Evolutionary conservation across 1,284 basidiomycete genomes (phyloP), one percentile per base, ranked within the genome.

Genomic region (Vanrija sp.): DNA sequence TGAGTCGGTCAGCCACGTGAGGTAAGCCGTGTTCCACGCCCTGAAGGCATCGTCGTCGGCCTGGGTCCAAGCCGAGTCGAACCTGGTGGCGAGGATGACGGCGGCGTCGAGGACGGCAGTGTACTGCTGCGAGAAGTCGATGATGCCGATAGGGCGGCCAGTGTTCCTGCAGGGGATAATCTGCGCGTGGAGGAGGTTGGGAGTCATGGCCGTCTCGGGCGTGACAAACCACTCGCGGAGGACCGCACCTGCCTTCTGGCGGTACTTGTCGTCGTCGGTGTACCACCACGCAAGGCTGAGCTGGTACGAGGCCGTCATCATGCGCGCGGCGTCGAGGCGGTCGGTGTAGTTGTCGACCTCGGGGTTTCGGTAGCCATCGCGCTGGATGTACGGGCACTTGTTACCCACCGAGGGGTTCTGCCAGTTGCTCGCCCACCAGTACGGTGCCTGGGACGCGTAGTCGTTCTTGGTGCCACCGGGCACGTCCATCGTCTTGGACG

Each of bases 41-140:
- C 23, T 19, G 56, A 57, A 57, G 10, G 45, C 49, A 12, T 50
- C 40, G 6, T 16, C 23, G 49, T 54, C 43, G 2, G 18, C 21
- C 25, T 51, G 10, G 48, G 8, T 34, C 56, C 56, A 57, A 2
- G 28, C 23, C 6, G 21, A 23, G 48, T 57, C 56, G 16, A 28
- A 8, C 5, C 8, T 18, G 2, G 44, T 46, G 16, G n/a, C 39
- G 51, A 57, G 51, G 9, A 57, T 19, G 6, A 38, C 51, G 4
- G 46, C 55, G 7, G 51, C 55, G 28, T 57, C 55, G 10, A 53
- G 15, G 6, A 57, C 55, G 15, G 48, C 48, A 1, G 51, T 57
- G 49, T 54, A 54, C 45, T 57, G 51, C 56, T 57, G 56, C 2
- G 56, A 46, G 25, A 57, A 57, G 52, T 57, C 56, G 48, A 57